Evolutionary conservation across 148 eudicot species (phyloP), one percentile per base, ranked within the genome.

Genomic region (Spergularia bocconei): DNA sequence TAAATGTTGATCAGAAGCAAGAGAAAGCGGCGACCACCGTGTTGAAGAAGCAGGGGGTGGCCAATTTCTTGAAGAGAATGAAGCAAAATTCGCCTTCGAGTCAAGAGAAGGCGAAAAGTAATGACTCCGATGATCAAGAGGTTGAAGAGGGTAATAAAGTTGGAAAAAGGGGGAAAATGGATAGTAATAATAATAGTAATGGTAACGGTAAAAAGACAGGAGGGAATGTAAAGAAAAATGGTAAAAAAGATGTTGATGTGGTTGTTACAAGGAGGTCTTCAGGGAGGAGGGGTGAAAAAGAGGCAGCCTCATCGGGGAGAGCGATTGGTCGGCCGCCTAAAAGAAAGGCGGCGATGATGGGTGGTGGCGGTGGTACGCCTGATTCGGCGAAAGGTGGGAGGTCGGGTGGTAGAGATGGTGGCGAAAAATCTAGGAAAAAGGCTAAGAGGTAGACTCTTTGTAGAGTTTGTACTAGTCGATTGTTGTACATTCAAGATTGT

Each of bases 41-140:
- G 6, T 70, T 74, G 66, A 81, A 84, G 73, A 84, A 84, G 62
- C 84, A 84, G 69, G 82, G 83, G 59, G 83, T 74, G 70, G 82
- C 73, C 14, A 79, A 78, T 72, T 77, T 83, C 36, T 53, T 77
- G 71, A 83, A 79, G 81, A 86, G 79, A 79, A 73, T 79, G 39
- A 83, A 80, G 70, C 82, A 81, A 41, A 76, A 79, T 41, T 83
- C 84, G 15, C 74, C 88, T 0, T 62, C 80, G 9, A 82, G 75
- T 29, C 79, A 83, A 69, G 85, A 83, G 52, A 79, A 77, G 63
- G 41, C 12, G 13, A 51, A 57, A 41, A 65, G 48, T 51, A 48
- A 77, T 13, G 36, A 52, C 8, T 20, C 51, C 2, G 78, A 75
- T n/a, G 79, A 54, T 63, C 21, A 69, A 1, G 71, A 53, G 29